Percentiles rank a stretch among this genome's conserved stretches.
Conservation (phyloP, 345 rosid genomes). For the Lepidium africanum region DNA sequence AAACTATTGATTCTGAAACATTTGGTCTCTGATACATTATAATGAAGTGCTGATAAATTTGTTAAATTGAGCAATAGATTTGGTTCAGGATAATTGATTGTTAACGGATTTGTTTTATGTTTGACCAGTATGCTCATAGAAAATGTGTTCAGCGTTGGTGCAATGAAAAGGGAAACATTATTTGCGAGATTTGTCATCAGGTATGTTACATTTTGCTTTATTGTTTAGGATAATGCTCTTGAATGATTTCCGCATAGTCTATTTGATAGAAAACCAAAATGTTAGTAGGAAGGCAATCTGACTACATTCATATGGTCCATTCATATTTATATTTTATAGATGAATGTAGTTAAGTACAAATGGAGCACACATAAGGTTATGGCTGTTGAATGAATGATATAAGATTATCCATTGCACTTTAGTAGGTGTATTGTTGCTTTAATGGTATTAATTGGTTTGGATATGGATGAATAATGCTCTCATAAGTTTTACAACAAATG, state of each 20-base stretch:
- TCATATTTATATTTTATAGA: neutral
- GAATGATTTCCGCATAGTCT: neutral
- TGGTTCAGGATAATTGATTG: neutral
- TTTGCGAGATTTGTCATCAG: conserved; percentile 94
- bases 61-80: neutral
- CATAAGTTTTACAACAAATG: neutral
- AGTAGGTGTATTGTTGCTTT: neutral
- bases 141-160: conserved; percentile 98
- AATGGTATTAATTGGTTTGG: neutral
- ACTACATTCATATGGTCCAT: neutral
- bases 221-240: neutral
- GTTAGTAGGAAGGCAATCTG: neutral
- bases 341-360: neutral
- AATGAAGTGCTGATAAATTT: neutral
- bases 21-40: neutral
- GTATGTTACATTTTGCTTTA: conserved; percentile 24
- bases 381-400: neutral
- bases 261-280: neutral
- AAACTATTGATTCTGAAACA: neutral
- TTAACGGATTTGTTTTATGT: neutral
- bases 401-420: neutral
- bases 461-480: neutral
- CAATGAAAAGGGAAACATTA: conserved; percentile 79
- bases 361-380: neutral
- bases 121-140: conserved; percentile 69